Conservation (phyloP, 108 stramenopile species). For the Skeletonema tropicum region DNA sequence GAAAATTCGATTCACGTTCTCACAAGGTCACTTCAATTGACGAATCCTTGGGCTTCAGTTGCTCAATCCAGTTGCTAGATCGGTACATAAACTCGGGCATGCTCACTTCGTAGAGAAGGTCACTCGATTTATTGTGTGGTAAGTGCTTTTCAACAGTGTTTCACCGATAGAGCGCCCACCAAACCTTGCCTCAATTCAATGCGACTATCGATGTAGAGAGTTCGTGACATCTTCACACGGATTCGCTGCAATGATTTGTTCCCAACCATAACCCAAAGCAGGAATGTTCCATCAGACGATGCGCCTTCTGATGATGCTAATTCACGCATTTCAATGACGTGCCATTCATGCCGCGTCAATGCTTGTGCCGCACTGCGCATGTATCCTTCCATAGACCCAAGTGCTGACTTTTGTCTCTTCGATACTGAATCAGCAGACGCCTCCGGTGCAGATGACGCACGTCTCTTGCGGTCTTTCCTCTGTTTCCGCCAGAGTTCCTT, state of each 20-base stretch:
- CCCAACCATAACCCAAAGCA: slow-evolving; percentile 92
- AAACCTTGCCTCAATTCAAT: slow-evolving; percentile 51
- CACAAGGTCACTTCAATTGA: slow-evolving; percentile 49
- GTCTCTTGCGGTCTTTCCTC: slow-evolving; percentile 56
- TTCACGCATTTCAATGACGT: slow-evolving; percentile 93
- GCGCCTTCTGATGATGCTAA: slow-evolving; percentile 68
- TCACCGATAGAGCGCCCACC: slow-evolving; percentile 47
- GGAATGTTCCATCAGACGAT: slow-evolving; percentile 81
- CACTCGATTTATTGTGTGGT: slow-evolving; percentile 79
- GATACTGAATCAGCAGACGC: slow-evolving; percentile 8
- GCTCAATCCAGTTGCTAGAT: slow-evolving; percentile 64
- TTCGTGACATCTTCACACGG: slow-evolving; percentile 81
- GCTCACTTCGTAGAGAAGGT: slow-evolving; percentile 86
- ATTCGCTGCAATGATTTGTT: slow-evolving; percentile 80
- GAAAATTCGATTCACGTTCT: slow-evolving; percentile 56
- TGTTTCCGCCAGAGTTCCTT: slow-evolving; percentile 84
- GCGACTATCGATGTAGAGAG: slow-evolving; percentile 74
- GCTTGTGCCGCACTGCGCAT: slow-evolving; percentile 77
- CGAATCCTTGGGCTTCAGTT: slow-evolving; percentile 44
- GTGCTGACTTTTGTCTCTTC: slow-evolving; percentile 46
- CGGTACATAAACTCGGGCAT: slow-evolving; percentile 83
- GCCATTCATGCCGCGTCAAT: slow-evolving; percentile 79
- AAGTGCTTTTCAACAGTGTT: slow-evolving; percentile 82
- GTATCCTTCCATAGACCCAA: slow-evolving; percentile 78
- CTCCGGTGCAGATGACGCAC: slow-evolving; percentile 8